Percentiles rank a stretch among this genome's conserved stretches.
Evolutionary conservation across 2,329 filamentous ascomycete species (phyloP).

Genomic region (Neodidymelliopsis sp.): DNA sequence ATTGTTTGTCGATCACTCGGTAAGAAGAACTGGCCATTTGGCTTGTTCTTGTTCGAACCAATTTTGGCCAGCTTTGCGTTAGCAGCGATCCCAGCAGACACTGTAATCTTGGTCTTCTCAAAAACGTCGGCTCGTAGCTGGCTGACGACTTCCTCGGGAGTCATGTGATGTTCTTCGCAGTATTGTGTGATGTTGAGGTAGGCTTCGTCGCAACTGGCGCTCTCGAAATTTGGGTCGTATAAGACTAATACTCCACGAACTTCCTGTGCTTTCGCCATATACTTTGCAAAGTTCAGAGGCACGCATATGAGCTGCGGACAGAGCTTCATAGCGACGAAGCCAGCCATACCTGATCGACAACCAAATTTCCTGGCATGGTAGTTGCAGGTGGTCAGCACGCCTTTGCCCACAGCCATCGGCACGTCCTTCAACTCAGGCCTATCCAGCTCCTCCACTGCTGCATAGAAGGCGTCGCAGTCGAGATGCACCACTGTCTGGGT

Average conservation of each 20-base stretch:
- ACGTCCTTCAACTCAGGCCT: conserved; percentile 83
- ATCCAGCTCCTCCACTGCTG: conserved; percentile 80
- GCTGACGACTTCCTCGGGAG: conserved; percentile 75
- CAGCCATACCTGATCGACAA: conserved; percentile 92
- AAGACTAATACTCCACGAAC: conserved; percentile 80
- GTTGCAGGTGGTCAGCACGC: conserved; percentile 77
- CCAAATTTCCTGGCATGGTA: conserved; percentile 91
- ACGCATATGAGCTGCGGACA: conserved; percentile 86
- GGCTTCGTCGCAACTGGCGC: conserved; percentile 93
- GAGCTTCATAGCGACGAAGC: conserved; percentile 92
- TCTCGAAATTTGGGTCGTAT: conserved; percentile 93
- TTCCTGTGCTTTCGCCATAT: conserved; percentile 87
- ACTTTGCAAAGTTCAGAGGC: conserved; percentile 88
- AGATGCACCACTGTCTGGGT: conserved; percentile 88
- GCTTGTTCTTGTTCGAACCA: conserved; percentile 93
- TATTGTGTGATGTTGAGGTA: conserved; percentile 94
- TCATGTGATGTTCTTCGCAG: conserved; percentile 72
- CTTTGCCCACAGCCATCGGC: conserved; percentile 88
- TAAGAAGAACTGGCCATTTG: conserved; percentile 87
- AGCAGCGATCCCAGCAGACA: conserved; percentile 92
- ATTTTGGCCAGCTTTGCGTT: conserved; percentile 97
- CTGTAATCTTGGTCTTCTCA: conserved; percentile 79
- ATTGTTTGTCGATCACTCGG: conserved; percentile 76
- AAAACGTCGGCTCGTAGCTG: conserved; percentile 81
- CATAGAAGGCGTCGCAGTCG: conserved; percentile 98